Base-by-base conservation (phyloP, 352 stramenopile genomes). In the Phytopythium cucurbitacearum region DNA sequence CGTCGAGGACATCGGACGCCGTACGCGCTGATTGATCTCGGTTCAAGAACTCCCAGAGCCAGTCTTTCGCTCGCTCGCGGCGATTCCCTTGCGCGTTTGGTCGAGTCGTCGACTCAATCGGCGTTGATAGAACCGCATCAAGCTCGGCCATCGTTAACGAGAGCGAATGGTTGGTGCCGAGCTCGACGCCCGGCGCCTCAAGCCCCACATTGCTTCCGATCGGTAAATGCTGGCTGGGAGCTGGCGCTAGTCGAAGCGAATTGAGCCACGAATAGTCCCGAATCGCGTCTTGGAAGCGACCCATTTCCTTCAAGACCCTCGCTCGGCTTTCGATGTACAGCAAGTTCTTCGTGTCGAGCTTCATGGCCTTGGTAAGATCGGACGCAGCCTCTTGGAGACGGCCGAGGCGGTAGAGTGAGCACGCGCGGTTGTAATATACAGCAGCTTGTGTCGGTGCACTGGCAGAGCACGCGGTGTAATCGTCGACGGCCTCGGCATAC, bases 181-280 rank as follows among this genome's bases (percentile, higher is more conserved):
- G 32, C 28, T 32, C 48, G n/a, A 36, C 35, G 15, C 43, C 47
- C 9, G 34, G 34, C n/a, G 0, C 2, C 5, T 46, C 48, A 13
- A 11, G 13, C 13, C 39, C 48, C 1, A 45, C 48, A 8, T 44
- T 16, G 48, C 11, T 39, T 7, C 16, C 47, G 10, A 52, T 13
- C 47, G 47, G 15, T 5, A 54, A 11, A 10, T 35, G 16, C 21
- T 16, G 39, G 7, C 35, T 12, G 16, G 35, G 6, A 5, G 41
- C 52, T 5, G 51, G 36, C 21, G 59, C 45, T 21, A 69, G 73
- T 0, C 72, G 70, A 45, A 85, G 57, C 13, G 76, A 65, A 42
- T 84, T 70, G 8, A 87, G 67, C 71, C 76, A 84, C 10, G 70
- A 61, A 65, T 90, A 90, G 54, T 88, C 80, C 33, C 76, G 70